Evolutionary conservation across 2,329 filamentous ascomycete species (phyloP), one percentile per base, ranked within the genome.

Genomic region (Juglanconis sp.): DNA sequence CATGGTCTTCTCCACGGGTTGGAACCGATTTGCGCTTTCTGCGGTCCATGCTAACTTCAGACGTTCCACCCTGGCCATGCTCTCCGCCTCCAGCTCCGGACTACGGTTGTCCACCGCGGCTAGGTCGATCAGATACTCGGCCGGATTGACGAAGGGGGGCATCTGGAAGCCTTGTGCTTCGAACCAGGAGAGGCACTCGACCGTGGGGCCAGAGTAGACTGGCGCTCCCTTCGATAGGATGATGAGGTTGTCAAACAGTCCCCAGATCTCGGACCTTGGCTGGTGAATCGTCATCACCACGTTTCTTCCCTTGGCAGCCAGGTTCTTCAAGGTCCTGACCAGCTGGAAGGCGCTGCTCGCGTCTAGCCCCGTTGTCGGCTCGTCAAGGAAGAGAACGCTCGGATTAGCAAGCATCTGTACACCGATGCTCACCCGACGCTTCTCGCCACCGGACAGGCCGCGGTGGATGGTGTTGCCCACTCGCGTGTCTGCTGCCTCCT

Each of bases 401-500:
- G 90, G 90, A 68, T 92, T 93, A 4, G 88, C 86, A n/a, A 93
- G 77, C 59, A 93, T 78, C 72, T 92, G 90, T 4, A 93, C 89
- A 2, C 89, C 90, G 52, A 93, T 90, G 64, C 88, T 91, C 0
- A 88, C 88, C 36, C 90, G 78, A 63, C 90, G 79, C 76, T 92
- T 92, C 71, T 93, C 90, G 3, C 90, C 90, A 0, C 90, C 90
- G 50, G 88, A 92, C 67, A 90, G 92, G 0, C 89, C 90, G 50
- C 89, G 87, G 67, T 91, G 87, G 54, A 83, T 81, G 59, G 82
- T 83, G 66, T 87, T 88, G 1, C 90, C 90, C 56, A 93, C 89
- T 8, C 86, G 78, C 0, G 90, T 93, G 64, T 91, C 77, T 31
- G 89, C 89, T 60, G 90, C 92, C 65, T 92, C 89, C 70, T 91